These are phyloP conservation scores for Naganishia sp. DNA, from an alignment of 1,284 basidiomycete genomes.

Conservation along the genomic window DNA sequence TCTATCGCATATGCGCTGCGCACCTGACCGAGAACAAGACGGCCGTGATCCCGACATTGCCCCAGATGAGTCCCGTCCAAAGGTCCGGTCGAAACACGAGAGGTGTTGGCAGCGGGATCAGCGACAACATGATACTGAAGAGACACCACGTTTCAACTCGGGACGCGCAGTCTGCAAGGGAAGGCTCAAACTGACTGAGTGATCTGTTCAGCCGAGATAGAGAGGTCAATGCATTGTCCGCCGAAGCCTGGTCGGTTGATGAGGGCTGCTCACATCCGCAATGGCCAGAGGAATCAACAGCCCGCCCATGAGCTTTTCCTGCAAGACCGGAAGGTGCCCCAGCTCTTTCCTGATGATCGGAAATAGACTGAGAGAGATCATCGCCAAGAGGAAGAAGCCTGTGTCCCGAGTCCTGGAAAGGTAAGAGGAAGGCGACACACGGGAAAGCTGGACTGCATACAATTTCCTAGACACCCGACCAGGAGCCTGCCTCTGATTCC, in stretches of 20 bases:
- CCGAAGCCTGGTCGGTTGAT: constrained; percentile 3
- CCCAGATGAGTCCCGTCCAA: constrained; percentile 52
- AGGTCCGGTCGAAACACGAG: constrained; percentile 38
- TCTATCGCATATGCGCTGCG: constrained; percentile 19
- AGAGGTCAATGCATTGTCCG: constrained; percentile 27
- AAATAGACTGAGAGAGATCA: constrained; percentile 50
- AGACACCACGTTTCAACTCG: constrained; percentile 5
- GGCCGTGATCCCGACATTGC: constrained; percentile 50
- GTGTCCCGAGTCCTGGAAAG: not conserved
- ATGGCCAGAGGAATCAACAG: constrained; percentile 50
- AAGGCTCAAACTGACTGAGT: constrained; percentile 29
- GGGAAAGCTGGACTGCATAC: constrained; percentile 27
- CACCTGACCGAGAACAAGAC: constrained; percentile 47
- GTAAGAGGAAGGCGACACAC: not conserved
- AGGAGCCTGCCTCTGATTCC: constrained; percentile 48
- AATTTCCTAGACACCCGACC: constrained; percentile 51
- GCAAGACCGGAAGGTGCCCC: constrained; percentile 33
- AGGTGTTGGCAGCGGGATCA: constrained; percentile 42
- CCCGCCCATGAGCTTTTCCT: constrained; percentile 45
- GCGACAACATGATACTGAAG: constrained; percentile 42
- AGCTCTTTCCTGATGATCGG: constrained; percentile 43
- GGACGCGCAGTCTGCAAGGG: not conserved
- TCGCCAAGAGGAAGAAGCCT: constrained; percentile 54
- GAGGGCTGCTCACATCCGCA: constrained; percentile 48
- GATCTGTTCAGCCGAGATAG: constrained; percentile 7